Conservation (phyloP, 768 basidiomycete genomes). For the Boletellus ananiceps region DNA sequence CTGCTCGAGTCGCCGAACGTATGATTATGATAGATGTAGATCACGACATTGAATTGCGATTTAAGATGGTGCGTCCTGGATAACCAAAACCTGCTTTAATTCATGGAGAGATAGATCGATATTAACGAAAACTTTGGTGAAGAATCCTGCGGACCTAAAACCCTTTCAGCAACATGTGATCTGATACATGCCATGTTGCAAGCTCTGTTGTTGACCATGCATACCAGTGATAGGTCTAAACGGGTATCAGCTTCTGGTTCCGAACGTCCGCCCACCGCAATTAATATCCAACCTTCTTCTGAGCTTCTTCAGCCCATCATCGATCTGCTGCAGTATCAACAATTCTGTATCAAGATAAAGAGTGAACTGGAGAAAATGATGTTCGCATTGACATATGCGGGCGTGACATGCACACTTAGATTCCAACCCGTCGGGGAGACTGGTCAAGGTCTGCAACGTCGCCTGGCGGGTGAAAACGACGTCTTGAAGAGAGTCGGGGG, state of each 20-base stretch:
- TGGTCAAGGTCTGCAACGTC: slow-evolving; percentile 50
- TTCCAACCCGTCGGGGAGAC: slow-evolving; percentile 66
- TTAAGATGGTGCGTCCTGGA: slow-evolving; percentile 59
- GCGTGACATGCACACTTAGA: slow-evolving; percentile 52
- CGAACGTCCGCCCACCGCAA: slow-evolving; percentile 21
- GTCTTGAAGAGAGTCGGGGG: slow-evolving; percentile 51
- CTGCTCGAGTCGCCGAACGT: slow-evolving; percentile 74
- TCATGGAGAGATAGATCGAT: slow-evolving; percentile 32
- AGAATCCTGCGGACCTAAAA: slow-evolving; percentile 9
- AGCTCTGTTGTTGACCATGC: slow-evolving; percentile 59
- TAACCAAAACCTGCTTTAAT: neutral
- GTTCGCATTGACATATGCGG: slow-evolving; percentile 45
- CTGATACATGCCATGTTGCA: slow-evolving; percentile 63
- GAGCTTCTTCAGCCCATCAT: slow-evolving; percentile 69
- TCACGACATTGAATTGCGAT: slow-evolving; percentile 59
- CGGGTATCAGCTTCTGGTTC: slow-evolving; percentile 32
- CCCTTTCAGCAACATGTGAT: slow-evolving; percentile 46
- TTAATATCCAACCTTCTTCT: slow-evolving; percentile 29
- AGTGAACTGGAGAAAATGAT: slow-evolving; percentile 51
- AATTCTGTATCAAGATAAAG: slow-evolving; percentile 63
- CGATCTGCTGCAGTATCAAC: slow-evolving; percentile 74
- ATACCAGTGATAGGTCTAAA: slow-evolving; percentile 43
- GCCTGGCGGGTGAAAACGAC: slow-evolving; percentile 38
- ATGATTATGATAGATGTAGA: slow-evolving; percentile 75
- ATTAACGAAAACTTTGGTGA: slow-evolving; percentile 16